Base-by-base conservation (phyloP, 1,284 basidiomycete genomes). In the Puccinia coronata region DNA sequence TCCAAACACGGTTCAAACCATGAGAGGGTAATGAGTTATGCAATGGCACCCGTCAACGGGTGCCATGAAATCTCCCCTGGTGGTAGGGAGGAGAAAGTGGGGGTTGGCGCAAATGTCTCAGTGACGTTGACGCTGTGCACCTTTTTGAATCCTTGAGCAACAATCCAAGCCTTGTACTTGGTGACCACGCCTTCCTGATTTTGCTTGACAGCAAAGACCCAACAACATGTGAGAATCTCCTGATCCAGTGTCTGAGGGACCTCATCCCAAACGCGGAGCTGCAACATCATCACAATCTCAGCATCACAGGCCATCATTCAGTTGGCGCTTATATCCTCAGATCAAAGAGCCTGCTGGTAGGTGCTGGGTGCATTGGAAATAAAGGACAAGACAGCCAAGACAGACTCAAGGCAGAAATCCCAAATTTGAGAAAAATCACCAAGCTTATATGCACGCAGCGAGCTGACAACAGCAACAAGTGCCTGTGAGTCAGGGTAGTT, bases 81-180 rank as follows among this genome's bases (percentile, higher is more conserved):
- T n/a, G n/a, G n/a, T n/a, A n/a, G n/a, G n/a, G n/a, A n/a, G n/a
- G n/a, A 6, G 47, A 71, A 71, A 71, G 47, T 51, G 23, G n/a
- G n/a, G n/a, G n/a, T n/a, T n/a, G n/a, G n/a, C n/a, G n/a, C n/a
- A n/a, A n/a, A n/a, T n/a, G n/a, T n/a, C n/a, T 71, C 41, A 11
- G 20, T n/a, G 25, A 41, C 41, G 25, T 71, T 51, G 9, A 8
- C 11, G 34, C 69, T 39, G 23, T 71, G 36, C 9, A 71, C 28
- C 41, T 71, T 34, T 23, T 41, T 43, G 69, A 71, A 71, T 6
- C 69, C 69, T 51, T 31, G 36, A 16, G 69, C 69, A 5, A 71
- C 69, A 18, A 71, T 28, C 25, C 65, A n/a, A 28, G 65, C 65
- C 39, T 69, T 69, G 31, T 6, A 43, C n/a, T 34, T 59, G 43